Evolutionary conservation across 768 basidiomycete genomes (phyloP).

Genomic region (Suillus brevipes): DNA sequence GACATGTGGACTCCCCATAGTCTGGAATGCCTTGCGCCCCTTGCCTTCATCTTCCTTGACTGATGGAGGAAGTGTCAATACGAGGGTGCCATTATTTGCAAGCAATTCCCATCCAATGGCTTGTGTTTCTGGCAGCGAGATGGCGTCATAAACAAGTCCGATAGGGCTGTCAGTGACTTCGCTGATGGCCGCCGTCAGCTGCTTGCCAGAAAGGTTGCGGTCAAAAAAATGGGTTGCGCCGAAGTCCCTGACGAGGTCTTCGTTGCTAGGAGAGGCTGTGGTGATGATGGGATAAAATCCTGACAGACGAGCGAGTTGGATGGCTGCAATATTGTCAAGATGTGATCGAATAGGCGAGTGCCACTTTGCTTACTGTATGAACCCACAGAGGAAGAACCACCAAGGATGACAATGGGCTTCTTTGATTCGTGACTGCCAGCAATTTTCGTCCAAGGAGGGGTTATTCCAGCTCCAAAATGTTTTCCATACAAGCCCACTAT

Average conservation of each 20-base stretch:
- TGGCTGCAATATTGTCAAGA: constrained; percentile 21
- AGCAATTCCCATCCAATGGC: constrained; percentile 33
- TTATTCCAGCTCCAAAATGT: constrained; percentile 40
- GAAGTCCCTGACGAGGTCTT: constrained; percentile 31
- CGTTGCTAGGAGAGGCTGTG: constrained; percentile 36
- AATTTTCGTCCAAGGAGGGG: constrained; percentile 35
- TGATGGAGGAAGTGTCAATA: constrained; percentile 24
- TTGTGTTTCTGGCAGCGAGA: constrained; percentile 38
- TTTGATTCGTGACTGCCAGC: constrained; percentile 40
- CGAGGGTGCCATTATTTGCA: constrained; percentile 34
- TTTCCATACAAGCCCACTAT: constrained; percentile 46
- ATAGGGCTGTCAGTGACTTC: constrained; percentile 29
- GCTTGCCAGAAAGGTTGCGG: constrained; percentile 19
- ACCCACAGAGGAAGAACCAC: constrained; percentile 49
- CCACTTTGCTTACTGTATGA: constrained; percentile 37
- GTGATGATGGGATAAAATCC: constrained; percentile 45
- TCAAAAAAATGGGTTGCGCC: constrained; percentile 45
- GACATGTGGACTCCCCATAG: constrained; percentile 24
- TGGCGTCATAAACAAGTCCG: constrained; percentile 30
- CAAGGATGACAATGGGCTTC: constrained; percentile 47
- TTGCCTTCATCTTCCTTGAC: constrained; percentile 26
- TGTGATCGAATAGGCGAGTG: constrained; percentile 6
- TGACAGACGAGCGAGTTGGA: constrained; percentile 41
- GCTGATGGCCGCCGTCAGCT: constrained; percentile 23
- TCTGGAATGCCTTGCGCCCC: constrained; percentile 21